phyloP scores from a whole-genome alignment of 371 early-diverging fungal species.

The Chytridium lagenaria region DNA sequence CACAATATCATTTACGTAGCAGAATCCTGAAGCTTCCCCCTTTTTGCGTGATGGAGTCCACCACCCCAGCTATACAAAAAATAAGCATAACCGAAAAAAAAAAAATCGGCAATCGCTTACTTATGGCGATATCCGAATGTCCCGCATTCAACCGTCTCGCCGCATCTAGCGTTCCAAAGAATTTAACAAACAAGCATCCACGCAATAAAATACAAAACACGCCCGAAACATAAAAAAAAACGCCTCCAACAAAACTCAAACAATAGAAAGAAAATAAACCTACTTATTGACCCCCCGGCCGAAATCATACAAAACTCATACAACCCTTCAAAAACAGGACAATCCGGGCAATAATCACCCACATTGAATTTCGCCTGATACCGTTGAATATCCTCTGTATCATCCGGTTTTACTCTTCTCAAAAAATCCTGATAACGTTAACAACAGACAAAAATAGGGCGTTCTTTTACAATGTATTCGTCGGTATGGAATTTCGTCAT shows the following conservation, averaged over 20 bases:
- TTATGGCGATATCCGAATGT: conserved; percentile 94
- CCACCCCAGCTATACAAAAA: conserved; percentile 81
- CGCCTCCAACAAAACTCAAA: background rate
- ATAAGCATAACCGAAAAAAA: background rate
- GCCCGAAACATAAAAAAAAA: no score
- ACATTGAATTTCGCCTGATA: conserved; percentile 77
- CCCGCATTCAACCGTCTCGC: conserved; percentile 91
- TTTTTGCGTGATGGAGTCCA: conserved; percentile 99
- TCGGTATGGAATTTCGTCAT: conserved; percentile 99
- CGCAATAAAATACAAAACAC: no score
- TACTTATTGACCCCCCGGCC: conserved; percentile 94
- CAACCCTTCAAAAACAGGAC: conserved; percentile 88
- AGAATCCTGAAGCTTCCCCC: conserved; percentile 96
- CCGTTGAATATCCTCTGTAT: conserved; percentile 76
- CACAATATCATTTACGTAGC: conserved; percentile 98
- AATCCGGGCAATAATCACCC: conserved; percentile 92
- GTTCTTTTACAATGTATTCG: conserved; percentile 89
- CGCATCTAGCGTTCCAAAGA: conserved; percentile 59
- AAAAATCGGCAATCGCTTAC: conserved; percentile 13
- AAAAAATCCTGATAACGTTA: conserved; percentile 22
- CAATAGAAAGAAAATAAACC: background rate
- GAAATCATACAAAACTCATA: conserved; percentile 95
- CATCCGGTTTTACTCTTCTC: conserved; percentile 89
- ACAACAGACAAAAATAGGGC: background rate
- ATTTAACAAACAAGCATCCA: background rate